Base-by-base conservation (phyloP, 805 yeast genomes). In the Lipomyces chichibuensis region DNA sequence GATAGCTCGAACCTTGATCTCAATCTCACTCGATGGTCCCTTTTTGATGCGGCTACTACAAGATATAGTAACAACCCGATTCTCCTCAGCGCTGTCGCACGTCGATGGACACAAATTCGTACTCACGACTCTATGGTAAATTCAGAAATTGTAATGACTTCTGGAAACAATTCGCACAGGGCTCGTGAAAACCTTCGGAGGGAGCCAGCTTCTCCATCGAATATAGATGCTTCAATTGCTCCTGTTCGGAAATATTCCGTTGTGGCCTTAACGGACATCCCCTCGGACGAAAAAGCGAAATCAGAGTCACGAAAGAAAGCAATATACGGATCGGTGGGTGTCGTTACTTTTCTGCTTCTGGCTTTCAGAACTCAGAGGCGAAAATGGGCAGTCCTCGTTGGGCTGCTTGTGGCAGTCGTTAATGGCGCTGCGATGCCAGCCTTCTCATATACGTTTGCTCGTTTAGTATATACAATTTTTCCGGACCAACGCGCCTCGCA, bases 391-490 rank as follows among this genome's bases (percentile, higher is more conserved):
- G 59, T 86, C 0, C 13, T 75, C 0, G 0, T 83, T 0, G 98
- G 97, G 0, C 63, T 90, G 0, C 0, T 83, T 0, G 71, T 83
- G 4, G 81, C 92, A 0, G 69, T 87, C 0, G 58, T 84, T 0
- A 86, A 88, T 66, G 93, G 96, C 11, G 83, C 83, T 0, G 77
- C 85, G 0, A 88, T 86, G 66, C 98, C 98, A 0, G 78, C 90
- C 0, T 92, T 95, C 69, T 90, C 97, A 0, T 92, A 78, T 74
- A 84, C 89, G 33, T 86, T 93, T 69, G 85, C 98, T 0, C 86
- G 87, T 66, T 77, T 94, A 8, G 77, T 94, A 7, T 77, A 83
- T 29, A 89, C 88, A 14, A 85, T 91, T 73, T 81, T 90, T 9
- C 86, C 89, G 0, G 72, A 67, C 60, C 77, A 56, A 51, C 77